phyloP scores from a whole-genome alignment of 2,329 filamentous ascomycete species.

The Neonectria magnoliae region DNA sequence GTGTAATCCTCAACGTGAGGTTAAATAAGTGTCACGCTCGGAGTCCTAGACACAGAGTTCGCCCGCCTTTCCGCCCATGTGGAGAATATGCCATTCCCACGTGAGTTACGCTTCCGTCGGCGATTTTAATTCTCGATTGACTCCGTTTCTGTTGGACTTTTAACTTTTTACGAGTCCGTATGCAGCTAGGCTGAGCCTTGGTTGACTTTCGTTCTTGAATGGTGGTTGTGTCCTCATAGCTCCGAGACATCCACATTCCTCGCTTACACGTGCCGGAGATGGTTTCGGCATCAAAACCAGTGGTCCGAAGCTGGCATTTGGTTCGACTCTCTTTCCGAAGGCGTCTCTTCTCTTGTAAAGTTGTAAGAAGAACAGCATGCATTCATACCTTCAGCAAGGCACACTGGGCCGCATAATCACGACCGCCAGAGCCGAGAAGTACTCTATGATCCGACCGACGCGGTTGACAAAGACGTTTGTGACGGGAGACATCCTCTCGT shows the following conservation, averaged over 20 bases:
- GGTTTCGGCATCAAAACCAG: background rate
- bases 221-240: background rate
- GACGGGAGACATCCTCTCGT: background rate
- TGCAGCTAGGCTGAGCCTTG: background rate
- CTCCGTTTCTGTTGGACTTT: background rate
- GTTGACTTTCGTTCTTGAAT: background rate
- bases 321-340: too few relatives aligned
- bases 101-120: background rate
- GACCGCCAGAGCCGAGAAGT: slow-evolving; percentile 1
- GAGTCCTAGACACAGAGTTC: background rate
- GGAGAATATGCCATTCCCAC: background rate
- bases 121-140: background rate
- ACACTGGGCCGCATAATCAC: background rate
- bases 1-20: background rate
- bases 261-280: background rate
- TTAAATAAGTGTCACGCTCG: background rate
- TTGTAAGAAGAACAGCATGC: too few relatives aligned
- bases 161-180: background rate
- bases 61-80: background rate
- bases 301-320: background rate
- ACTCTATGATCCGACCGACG: background rate
- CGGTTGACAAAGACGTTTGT: slow-evolving; percentile 13
- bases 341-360: too few relatives aligned
- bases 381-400: too few relatives aligned
- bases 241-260: background rate